These are phyloP conservation scores for Komagataella pastoris DNA, from an alignment of 805 yeast genomes.

Conservation along the genomic window DNA sequence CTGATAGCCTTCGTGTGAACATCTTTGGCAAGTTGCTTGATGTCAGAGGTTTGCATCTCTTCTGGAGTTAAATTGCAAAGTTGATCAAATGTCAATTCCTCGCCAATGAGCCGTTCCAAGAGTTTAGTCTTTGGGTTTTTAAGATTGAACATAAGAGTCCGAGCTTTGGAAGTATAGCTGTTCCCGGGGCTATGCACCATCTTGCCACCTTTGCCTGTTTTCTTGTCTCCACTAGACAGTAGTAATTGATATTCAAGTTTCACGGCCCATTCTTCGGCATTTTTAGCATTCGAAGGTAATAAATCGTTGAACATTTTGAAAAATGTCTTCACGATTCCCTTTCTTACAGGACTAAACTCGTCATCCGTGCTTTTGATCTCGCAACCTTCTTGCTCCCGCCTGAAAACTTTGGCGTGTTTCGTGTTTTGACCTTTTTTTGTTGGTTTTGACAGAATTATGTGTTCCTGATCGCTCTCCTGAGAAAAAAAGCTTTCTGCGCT, in stretches of 20 bases:
- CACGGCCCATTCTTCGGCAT: neutral
- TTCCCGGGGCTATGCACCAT: constrained; percentile 3
- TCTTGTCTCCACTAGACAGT: neutral
- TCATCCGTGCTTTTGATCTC: neutral
- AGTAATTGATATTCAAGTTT: neutral
- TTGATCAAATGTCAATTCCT: constrained; percentile 38
- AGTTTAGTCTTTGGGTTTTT: constrained; percentile 44
- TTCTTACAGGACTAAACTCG: neutral
- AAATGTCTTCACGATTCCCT: neutral
- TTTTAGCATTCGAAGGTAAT: neutral
- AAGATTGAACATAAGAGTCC: constrained; percentile 51
- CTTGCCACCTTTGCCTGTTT: neutral
- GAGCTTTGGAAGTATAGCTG: constrained; percentile 51
- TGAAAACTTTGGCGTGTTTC: constrained; percentile 6
- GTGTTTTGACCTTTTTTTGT: constrained; percentile 6
- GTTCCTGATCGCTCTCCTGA: constrained; percentile 5
- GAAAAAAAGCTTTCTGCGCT: constrained; percentile 9
- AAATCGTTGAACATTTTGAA: neutral
- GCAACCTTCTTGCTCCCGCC: neutral
- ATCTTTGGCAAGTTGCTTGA: constrained; percentile 54
- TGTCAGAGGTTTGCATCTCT: constrained; percentile 68
- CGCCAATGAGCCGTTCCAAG: constrained; percentile 42
- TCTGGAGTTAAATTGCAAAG: constrained; percentile 56
- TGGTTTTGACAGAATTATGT: constrained; percentile 4
- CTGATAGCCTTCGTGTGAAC: constrained; percentile 58